Percentiles rank a stretch among this genome's conserved stretches.
Evolutionary conservation across 768 basidiomycete species (phyloP).

Genomic region (Mrakia blollopis): DNA sequence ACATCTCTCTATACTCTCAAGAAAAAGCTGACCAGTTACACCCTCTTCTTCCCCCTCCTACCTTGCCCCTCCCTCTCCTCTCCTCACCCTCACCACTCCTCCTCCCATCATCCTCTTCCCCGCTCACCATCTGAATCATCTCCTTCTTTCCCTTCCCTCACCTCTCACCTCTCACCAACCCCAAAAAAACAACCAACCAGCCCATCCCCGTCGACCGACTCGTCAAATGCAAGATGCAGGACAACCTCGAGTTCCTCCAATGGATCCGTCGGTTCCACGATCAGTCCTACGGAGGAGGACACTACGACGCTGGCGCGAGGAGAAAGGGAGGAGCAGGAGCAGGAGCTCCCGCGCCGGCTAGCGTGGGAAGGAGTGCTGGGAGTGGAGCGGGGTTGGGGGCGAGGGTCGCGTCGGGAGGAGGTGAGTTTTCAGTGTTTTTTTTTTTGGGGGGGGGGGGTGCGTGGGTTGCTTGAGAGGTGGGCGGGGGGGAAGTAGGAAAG

Average conservation of each 20-base stretch:
- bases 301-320: slow-evolving; percentile 77
- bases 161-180: too few relatives aligned
- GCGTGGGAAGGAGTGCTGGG: slow-evolving; percentile 4
- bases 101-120: not conserved
- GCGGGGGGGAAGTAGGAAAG: not conserved
- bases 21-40: not conserved
- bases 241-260: slow-evolving; percentile 97
- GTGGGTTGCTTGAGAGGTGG: not conserved
- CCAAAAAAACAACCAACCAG: too few relatives aligned
- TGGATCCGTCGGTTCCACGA: slow-evolving; percentile 98
- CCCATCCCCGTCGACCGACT: slow-evolving; percentile 93
- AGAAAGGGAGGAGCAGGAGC: slow-evolving; percentile 45
- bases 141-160: slow-evolving; percentile 15
- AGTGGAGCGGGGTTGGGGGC: slow-evolving; percentile 11
- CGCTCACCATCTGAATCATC: not conserved
- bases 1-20: not conserved
- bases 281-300: slow-evolving; percentile 75
- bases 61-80: not conserved
- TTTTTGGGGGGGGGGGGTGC: not conserved
- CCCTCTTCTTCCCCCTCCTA: not conserved
- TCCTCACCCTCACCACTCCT: not conserved
- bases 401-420: slow-evolving; percentile 9
- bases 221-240: slow-evolving; percentile 99
- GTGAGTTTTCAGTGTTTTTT: not conserved
- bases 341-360: slow-evolving; percentile 59